phyloP scores from a whole-genome alignment of 495 filamentous ascomycete genomes.

The Trichoderma parareesei region DNA sequence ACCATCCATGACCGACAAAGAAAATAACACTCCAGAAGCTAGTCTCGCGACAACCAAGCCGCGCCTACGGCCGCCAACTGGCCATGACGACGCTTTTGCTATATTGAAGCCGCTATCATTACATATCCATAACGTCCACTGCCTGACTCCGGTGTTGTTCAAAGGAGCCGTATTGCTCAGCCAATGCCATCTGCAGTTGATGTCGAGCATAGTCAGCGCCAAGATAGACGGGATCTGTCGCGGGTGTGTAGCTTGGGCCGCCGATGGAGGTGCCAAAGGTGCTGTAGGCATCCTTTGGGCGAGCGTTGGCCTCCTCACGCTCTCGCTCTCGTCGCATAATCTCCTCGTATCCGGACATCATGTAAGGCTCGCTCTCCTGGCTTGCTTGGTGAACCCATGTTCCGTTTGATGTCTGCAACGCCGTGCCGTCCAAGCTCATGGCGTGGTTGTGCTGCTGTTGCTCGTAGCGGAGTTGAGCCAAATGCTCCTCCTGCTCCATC shows the following conservation, averaged over 20 bases:
- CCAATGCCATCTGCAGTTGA: conserved; percentile 44
- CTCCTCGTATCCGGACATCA: conserved; percentile 58
- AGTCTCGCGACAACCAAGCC: neutral
- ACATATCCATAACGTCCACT: conserved; percentile 14
- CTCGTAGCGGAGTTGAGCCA: conserved; percentile 46
- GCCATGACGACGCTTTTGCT: conserved; percentile 3
- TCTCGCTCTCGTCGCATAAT: conserved; percentile 41
- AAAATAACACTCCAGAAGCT: neutral
- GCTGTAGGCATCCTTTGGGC: conserved; percentile 14
- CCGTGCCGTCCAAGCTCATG: conserved; percentile 41
- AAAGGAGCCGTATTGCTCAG: conserved; percentile 46
- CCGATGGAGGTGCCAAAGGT: conserved; percentile 28
- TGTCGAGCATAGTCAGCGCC: conserved; percentile 33
- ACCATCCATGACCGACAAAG: neutral
- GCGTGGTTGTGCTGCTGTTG: conserved; percentile 27
- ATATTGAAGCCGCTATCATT: conserved; percentile 2
- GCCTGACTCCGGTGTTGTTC: conserved; percentile 8
- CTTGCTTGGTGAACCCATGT: conserved; percentile 31
- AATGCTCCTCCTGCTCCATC: conserved; percentile 41
- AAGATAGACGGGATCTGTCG: conserved; percentile 56
- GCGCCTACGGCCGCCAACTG: neutral
- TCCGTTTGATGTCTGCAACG: conserved; percentile 41
- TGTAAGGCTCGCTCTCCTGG: conserved; percentile 54
- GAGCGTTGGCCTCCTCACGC: conserved; percentile 21
- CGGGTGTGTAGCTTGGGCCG: conserved; percentile 40